Evolutionary conservation across 192 early-diverging fungal genomes (phyloP).

Genomic region (Glomus cerebriforme): DNA sequence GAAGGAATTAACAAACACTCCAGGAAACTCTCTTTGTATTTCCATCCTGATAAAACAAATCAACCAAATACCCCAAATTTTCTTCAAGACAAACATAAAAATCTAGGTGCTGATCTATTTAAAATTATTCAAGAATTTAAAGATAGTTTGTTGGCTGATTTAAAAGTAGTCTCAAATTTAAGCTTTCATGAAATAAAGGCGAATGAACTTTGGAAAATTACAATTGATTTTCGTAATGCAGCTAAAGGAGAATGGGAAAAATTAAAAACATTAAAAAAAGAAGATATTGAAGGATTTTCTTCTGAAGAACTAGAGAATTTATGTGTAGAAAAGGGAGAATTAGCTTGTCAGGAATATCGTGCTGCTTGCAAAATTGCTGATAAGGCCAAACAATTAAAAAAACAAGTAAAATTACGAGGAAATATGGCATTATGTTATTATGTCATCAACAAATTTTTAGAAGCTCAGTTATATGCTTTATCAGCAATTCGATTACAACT

Average conservation of each 20-base stretch:
- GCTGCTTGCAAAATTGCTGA: conserved; percentile 13
- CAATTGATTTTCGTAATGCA: conserved; percentile 11
- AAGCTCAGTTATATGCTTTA: conserved; percentile 14
- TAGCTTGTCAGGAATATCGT: background rate
- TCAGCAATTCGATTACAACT: background rate
- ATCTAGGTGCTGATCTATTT: background rate
- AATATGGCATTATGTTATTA: conserved; percentile 12
- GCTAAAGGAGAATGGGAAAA: background rate
- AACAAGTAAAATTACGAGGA: conserved; percentile 8
- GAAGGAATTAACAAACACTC: background rate
- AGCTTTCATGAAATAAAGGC: conserved; percentile 6
- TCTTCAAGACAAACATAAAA: background rate
- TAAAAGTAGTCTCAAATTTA: background rate
- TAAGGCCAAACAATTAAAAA: background rate
- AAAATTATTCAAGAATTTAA: background rate
- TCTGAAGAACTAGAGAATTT: background rate
- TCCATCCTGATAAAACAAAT: background rate
- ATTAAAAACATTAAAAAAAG: conserved; percentile 3
- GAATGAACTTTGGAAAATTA: background rate
- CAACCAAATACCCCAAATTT: background rate
- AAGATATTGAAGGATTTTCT: background rate
- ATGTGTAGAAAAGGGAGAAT: background rate
- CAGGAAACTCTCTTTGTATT: conserved; percentile 2
- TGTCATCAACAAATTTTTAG: background rate
- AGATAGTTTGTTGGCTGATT: background rate